A percentile compares a stretch with the other conserved stretches of the same genome.
Conservation (phyloP, 441 rosid species). For the Breynia disticha region DNA sequence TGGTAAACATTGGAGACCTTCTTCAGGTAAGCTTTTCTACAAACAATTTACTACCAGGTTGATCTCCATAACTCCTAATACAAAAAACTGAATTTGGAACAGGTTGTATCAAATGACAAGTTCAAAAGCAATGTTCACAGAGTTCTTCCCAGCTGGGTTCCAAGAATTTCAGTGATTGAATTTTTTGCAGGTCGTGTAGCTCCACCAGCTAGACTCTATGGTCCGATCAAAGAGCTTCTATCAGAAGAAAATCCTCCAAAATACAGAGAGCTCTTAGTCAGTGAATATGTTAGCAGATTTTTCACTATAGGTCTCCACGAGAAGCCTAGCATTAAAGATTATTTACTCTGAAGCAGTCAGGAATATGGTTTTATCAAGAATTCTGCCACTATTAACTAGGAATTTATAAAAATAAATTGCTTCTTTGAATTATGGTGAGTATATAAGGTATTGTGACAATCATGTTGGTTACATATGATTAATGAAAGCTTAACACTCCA, state of each 20-base stretch:
- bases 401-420: too few relatives aligned
- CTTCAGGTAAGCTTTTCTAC: conserved; percentile 17
- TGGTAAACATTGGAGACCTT: conserved; percentile 25
- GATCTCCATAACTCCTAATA: too few relatives aligned
- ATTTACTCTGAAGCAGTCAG: conserved; percentile 4
- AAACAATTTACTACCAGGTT: background rate
- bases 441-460: too few relatives aligned
- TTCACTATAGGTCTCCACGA: conserved; percentile 13
- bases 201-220: conserved; percentile 4
- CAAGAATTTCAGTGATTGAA: conserved; percentile 16
- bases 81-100: background rate
- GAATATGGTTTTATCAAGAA: too few relatives aligned
- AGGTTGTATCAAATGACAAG: conserved; percentile 22
- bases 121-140: conserved; percentile 22
- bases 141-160: conserved; percentile 13
- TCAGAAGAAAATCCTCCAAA: conserved; percentile 19
- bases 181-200: conserved; percentile 16
- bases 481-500: too few relatives aligned
- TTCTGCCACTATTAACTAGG: too few relatives aligned
- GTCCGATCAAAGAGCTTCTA: conserved; percentile 19
- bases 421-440: too few relatives aligned
- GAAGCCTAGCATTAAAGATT: conserved; percentile 11
- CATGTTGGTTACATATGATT: too few relatives aligned
- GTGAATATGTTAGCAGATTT: conserved; percentile 16
- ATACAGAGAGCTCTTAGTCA: conserved; percentile 5